Evolutionary conservation across 768 basidiomycete genomes (phyloP), one percentile per base, ranked within the genome.

Genomic region (Leccinum disarticulatum): DNA sequence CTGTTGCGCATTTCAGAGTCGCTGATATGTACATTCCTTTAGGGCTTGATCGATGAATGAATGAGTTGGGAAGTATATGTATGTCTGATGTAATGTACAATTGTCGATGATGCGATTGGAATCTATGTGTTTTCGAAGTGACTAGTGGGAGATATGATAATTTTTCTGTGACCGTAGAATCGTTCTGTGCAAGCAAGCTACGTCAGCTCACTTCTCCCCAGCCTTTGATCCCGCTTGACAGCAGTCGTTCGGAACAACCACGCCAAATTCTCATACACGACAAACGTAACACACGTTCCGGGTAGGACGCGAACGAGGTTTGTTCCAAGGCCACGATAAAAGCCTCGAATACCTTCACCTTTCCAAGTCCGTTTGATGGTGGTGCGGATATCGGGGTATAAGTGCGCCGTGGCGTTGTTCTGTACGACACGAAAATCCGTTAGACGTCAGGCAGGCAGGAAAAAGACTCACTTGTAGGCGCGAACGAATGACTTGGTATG

Each of bases 271-370:
- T 94, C 97, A 71, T 98, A 99, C 19, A 98, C 95, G 41, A 98
- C 96, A 65, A 98, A 97, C 5, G 96, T 98, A 50, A 98, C 91
- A 71, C 96, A 98, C 3, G 96, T 98, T 30, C 96, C 97, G 0
- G 97, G 97, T 15, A 98, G 81, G 52, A 99, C 95, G 14, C 97
- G 85, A 13, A 99, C 86, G 27, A 97, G 82, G 69, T 98, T 98
- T 28, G 93, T 95, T 2, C 88, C 95, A 8, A 99, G 81, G 1
- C 97, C 97, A 52, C 95, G 90, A 75, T 98, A 99, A 72, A 98
- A 98, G 1, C 93, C 96, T 51, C 79, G 76, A 15, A 88, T 46
- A 11, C 95, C 91, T 72, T 97, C 95, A 59, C 87, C 79, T 35
- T 77, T 71, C 85, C 88, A 98, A 2, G 95, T 96, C 49, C 86